phyloP scores from a whole-genome alignment of 257 asterid species.

The Paraleonurus japonicus region DNA sequence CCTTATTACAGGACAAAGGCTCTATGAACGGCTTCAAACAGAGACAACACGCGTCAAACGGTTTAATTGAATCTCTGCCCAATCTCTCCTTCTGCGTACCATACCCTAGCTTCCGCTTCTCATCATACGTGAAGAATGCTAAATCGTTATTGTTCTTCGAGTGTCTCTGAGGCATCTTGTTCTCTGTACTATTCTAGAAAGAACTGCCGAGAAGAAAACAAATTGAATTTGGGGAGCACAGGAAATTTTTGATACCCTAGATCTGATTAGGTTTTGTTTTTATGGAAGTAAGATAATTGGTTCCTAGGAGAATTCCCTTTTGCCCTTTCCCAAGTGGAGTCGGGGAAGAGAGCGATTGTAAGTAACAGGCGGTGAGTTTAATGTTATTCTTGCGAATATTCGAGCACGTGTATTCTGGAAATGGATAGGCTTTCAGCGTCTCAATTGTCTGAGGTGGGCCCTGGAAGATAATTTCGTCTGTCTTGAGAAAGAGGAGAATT shows the following conservation, averaged over 20 bases:
- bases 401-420: constrained; percentile 27
- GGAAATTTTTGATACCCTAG: neutral
- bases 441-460: constrained; percentile 4
- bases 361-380: constrained; percentile 14
- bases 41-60: constrained; percentile 86
- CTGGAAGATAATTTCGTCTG: neutral
- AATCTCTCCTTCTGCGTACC: constrained; percentile 95
- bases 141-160: constrained; percentile 97
- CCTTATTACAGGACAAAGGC: constrained; percentile 83
- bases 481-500: neutral
- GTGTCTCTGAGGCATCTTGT: constrained; percentile 91
- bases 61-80: constrained; percentile 88
- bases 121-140: constrained; percentile 94
- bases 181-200: neutral
- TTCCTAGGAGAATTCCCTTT: neutral
- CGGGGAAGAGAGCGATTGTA: neutral
- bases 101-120: constrained; percentile 94
- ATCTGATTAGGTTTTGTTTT: neutral
- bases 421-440: constrained; percentile 29
- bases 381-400: constrained; percentile 4
- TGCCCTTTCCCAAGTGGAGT: constrained; percentile 11
- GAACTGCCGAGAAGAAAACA: neutral
- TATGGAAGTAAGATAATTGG: neutral
- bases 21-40: constrained; percentile 91
- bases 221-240: neutral